phyloP scores from a whole-genome alignment of 371 early-diverging fungal genomes.

The Lichtheimia corymbifera region DNA sequence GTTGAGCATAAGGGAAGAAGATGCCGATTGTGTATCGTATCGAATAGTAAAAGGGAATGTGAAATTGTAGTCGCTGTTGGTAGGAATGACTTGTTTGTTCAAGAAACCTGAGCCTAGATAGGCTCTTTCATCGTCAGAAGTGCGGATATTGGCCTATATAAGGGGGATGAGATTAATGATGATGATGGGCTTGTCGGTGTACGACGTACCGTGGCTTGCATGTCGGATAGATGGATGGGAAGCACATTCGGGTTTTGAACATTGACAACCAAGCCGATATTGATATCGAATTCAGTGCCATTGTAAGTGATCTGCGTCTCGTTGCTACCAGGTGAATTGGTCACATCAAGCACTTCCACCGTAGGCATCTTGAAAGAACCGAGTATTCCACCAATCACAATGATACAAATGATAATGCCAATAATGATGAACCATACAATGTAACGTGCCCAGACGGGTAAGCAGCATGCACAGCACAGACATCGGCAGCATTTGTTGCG shows the following conservation, averaged over 20 bases:
- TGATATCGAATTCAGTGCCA: conserved; percentile 30
- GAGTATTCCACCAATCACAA: conserved; percentile 36
- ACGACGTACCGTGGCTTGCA: conserved; percentile 36
- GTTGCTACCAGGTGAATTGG: conserved; percentile 19
- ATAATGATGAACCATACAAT: conserved; percentile 46
- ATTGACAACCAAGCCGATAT: conserved; percentile 37
- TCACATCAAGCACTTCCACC: conserved; percentile 32
- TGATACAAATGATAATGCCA: conserved; percentile 34
- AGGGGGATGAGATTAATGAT: conserved; percentile 6
- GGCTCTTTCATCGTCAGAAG: conserved; percentile 17
- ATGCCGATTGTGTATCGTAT: conserved; percentile 36
- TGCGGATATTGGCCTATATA: conserved; percentile 49
- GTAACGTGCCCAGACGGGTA: conserved; percentile 41
- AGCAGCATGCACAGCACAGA: conserved; percentile 46
- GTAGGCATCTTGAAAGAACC: conserved; percentile 42
- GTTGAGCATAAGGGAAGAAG: conserved; percentile 40
- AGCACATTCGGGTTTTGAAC: conserved; percentile 45
- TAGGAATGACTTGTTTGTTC: conserved; percentile 37
- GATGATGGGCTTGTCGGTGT: conserved; percentile 28
- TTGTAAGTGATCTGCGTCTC: conserved; percentile 27
- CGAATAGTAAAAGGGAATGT: conserved; percentile 49
- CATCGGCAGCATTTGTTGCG: conserved; percentile 37
- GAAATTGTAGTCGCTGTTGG: conserved; percentile 38
- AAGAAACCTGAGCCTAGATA: conserved; percentile 45
- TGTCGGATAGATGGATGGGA: conserved; percentile 31